Evolutionary conservation across 108 stramenopile species (phyloP).

Genomic region (Skeletonema grethae): DNA sequence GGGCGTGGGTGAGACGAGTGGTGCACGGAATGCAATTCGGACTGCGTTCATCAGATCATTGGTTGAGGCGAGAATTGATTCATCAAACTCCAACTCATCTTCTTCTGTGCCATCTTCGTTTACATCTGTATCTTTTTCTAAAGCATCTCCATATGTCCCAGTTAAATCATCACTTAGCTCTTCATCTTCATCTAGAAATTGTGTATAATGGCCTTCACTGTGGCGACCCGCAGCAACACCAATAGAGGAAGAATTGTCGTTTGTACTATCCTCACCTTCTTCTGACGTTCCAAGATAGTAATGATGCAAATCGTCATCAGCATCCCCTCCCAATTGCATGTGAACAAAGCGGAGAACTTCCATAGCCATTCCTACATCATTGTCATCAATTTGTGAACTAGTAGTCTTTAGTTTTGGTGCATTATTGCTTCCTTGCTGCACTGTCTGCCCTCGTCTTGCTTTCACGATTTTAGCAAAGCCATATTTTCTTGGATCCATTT

Average conservation of each 20-base stretch:
- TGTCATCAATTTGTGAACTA: constrained; percentile 3
- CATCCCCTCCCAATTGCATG: constrained; percentile 35
- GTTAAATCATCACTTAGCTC: constrained; percentile 15
- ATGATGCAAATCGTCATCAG: constrained; percentile 37
- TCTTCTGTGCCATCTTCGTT: no score
- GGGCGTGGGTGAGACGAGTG: constrained; percentile 20
- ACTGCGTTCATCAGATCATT: constrained; percentile 40
- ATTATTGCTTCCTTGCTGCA: not conserved
- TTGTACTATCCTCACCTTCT: not conserved
- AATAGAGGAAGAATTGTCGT: not conserved
- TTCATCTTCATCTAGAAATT: constrained; percentile 42
- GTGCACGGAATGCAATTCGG: constrained; percentile 47
- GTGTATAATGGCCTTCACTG: constrained; percentile 43
- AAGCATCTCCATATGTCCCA: not conserved
- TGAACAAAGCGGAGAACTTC: constrained; percentile 45
- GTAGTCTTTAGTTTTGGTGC: constrained; percentile 1
- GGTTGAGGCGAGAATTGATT: constrained; percentile 29
- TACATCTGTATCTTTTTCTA: not conserved
- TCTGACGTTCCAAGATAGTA: constrained; percentile 29
- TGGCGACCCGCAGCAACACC: constrained; percentile 30
- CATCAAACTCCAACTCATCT: constrained; percentile 8
- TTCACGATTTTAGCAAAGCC: constrained; percentile 34
- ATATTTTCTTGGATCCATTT: constrained; percentile 36
- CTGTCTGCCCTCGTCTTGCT: constrained; percentile 14
- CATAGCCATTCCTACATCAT: constrained; percentile 44